Evolutionary conservation across 805 yeast species (phyloP).

Genomic region (Teunomyces funiuensis): DNA sequence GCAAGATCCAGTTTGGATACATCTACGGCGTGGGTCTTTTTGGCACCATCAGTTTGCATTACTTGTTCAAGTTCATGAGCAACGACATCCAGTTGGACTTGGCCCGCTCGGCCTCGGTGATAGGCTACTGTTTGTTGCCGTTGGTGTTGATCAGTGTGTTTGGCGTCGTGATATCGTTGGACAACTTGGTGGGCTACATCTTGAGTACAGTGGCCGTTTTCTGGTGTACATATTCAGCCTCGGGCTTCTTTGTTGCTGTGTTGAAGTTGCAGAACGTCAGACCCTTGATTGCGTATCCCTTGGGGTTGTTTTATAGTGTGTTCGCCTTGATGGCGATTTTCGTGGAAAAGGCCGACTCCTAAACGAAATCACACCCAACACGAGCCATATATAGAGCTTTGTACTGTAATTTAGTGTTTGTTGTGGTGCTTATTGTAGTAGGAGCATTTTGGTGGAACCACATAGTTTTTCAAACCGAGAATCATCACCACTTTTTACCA

Average conservation of each 20-base stretch:
- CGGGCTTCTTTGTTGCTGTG: constrained; percentile 88
- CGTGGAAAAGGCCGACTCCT: constrained; percentile 39
- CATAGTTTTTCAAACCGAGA: not conserved
- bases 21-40: constrained; percentile 93
- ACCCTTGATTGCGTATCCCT: constrained; percentile 88
- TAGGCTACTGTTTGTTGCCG: constrained; percentile 93
- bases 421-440: not conserved
- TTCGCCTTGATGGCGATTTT: constrained; percentile 96
- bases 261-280: constrained; percentile 83
- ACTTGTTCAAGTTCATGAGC: constrained; percentile 85
- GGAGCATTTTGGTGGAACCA: not conserved
- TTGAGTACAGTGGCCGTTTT: constrained; percentile 64
- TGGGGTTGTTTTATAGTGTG: constrained; percentile 86
- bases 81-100: constrained; percentile 54
- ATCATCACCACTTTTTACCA: not conserved
- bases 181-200: constrained; percentile 71
- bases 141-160: constrained; percentile 74
- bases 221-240: constrained; percentile 93
- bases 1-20: constrained; percentile 95
- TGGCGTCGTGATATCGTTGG: constrained; percentile 65
- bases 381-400: not conserved
- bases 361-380: not conserved
- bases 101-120: constrained; percentile 79
- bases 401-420: not conserved
- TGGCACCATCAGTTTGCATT: constrained; percentile 84